Evolutionary conservation across 2,329 filamentous ascomycete species (phyloP).

Genomic region (Cladosporium velox): DNA sequence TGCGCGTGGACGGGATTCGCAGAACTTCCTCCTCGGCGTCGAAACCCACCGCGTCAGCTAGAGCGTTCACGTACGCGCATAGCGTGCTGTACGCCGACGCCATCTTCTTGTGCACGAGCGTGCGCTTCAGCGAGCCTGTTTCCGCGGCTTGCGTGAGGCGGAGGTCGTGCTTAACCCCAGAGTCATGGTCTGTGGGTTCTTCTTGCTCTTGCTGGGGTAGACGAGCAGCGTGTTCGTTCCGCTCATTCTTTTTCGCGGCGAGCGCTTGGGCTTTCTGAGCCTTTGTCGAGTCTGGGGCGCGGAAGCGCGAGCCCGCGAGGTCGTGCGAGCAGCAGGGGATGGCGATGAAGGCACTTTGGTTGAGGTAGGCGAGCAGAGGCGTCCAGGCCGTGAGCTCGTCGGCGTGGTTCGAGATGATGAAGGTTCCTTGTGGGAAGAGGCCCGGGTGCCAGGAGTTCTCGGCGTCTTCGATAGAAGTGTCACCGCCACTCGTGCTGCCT

Average conservation of each 20-base stretch:
- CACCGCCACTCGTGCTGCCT: not conserved
- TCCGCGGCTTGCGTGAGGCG: constrained; percentile 34
- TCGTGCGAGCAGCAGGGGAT: constrained; percentile 96
- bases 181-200: not conserved
- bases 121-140: constrained; percentile 38
- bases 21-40: constrained; percentile 79
- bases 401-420: constrained; percentile 95
- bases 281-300: constrained; percentile 52
- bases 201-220: constrained; percentile 28
- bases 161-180: not conserved
- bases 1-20: constrained; percentile 88
- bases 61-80: constrained; percentile 71
- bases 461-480: constrained; percentile 16
- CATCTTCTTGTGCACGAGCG: constrained; percentile 37
- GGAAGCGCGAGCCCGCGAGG: constrained; percentile 72
- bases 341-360: constrained; percentile 78
- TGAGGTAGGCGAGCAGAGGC: constrained; percentile 77
- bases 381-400: constrained; percentile 97
- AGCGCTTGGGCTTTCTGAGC: constrained; percentile 12
- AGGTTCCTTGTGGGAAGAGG: constrained; percentile 70
- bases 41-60: constrained; percentile 74
- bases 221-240: constrained; percentile 18
- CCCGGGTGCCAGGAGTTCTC: constrained; percentile 54
- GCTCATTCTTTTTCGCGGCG: constrained; percentile 29
- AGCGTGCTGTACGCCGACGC: constrained; percentile 80